phyloP scores from a whole-genome alignment of 2,329 filamentous ascomycete species.

The Teratosphaeria nubilosa region DNA sequence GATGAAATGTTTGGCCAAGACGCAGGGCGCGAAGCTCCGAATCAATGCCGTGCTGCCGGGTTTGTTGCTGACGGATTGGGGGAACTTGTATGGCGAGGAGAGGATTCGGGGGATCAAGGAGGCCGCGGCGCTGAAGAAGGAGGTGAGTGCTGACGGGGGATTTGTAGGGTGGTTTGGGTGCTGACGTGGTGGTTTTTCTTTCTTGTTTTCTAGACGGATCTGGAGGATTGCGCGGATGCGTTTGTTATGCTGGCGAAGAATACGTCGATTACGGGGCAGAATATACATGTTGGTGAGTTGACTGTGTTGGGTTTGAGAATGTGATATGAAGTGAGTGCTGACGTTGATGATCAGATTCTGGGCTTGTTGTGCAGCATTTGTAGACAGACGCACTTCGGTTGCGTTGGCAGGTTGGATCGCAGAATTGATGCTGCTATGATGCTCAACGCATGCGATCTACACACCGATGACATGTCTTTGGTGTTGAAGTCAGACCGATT shows the following conservation, averaged over 20 bases:
- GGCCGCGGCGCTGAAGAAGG: slow-evolving; percentile 50
- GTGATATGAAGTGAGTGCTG: background rate
- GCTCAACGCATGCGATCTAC: too few relatives aligned
- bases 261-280: slow-evolving; percentile 39
- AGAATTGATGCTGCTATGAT: too few relatives aligned
- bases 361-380: background rate
- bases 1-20: slow-evolving; percentile 54
- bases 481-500: background rate
- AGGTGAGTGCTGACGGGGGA: slow-evolving; percentile 39
- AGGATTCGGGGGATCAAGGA: slow-evolving; percentile 44
- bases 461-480: too few relatives aligned
- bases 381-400: background rate
- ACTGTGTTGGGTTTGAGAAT: too few relatives aligned
- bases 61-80: slow-evolving; percentile 59
- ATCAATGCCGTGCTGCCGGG: slow-evolving; percentile 57
- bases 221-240: slow-evolving; percentile 46
- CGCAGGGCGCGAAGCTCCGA: slow-evolving; percentile 52
- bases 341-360: background rate
- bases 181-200: too few relatives aligned
- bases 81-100: slow-evolving; percentile 37
- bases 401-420: too few relatives aligned
- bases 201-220: slow-evolving; percentile 28
- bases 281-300: slow-evolving; percentile 32
- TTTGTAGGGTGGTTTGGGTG: too few relatives aligned
- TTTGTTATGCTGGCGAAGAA: slow-evolving; percentile 47